phyloP scores from a whole-genome alignment of 78 protist genomes.

The Chrysochromulina parva region DNA sequence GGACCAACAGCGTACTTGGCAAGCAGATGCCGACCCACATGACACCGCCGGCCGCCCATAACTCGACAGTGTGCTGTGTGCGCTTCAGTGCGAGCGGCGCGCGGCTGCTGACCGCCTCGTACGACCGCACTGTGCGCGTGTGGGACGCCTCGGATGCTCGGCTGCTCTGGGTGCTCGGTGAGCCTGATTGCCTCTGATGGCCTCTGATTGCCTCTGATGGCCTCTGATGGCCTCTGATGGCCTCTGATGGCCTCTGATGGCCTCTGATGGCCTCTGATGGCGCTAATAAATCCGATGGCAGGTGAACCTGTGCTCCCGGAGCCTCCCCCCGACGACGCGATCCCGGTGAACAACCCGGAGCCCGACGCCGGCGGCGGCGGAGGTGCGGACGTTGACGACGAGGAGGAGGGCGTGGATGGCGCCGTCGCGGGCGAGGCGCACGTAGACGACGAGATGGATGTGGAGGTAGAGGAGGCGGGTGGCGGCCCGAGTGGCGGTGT shows the following conservation, averaged over 20 bases:
- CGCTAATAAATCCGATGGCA: no score
- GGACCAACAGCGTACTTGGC: neutral
- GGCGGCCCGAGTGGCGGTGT: no score
- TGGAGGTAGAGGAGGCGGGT: no score
- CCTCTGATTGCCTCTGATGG: no score
- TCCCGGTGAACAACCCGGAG: no score
- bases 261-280: no score
- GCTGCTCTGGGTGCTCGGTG: neutral
- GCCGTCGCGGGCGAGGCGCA: neutral
- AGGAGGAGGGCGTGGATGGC: neutral
- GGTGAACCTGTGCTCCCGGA: no score
- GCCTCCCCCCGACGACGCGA: no score
- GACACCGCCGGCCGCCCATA: neutral
- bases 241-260: no score
- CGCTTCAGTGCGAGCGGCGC: neutral
- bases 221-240: no score
- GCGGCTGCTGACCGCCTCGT: neutral
- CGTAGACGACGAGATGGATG: neutral
- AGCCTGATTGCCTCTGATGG: no score
- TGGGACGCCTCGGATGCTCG: neutral
- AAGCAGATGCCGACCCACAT: neutral
- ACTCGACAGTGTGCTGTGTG: neutral
- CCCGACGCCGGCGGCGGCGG: no score
- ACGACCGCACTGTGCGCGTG: slow-evolving; percentile 15
- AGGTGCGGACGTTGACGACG: neutral